Percentiles rank a stretch among this genome's conserved stretches.
Evolutionary conservation across 192 early-diverging fungal species (phyloP).

Genomic region (Dissophora ornata): DNA sequence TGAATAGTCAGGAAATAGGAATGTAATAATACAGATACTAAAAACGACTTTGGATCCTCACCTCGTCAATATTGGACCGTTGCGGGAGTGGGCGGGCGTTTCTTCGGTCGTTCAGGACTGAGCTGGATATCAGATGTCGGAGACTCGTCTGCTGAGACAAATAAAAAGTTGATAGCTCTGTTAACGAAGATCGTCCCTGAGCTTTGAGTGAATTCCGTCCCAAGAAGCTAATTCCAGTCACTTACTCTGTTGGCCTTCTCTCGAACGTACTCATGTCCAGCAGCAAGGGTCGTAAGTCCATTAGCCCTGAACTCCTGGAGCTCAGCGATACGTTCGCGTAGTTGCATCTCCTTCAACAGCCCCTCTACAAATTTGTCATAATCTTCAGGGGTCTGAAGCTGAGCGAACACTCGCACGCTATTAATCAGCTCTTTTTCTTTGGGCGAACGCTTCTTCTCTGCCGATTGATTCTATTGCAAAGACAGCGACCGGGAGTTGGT

Average conservation of each 20-base stretch:
- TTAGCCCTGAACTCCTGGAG: conserved; percentile 91
- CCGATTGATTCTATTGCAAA: conserved; percentile 64
- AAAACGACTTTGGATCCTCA: conserved; percentile 1
- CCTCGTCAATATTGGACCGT: conserved; percentile 35
- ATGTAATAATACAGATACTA: neutral
- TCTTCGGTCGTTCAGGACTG: conserved; percentile 19
- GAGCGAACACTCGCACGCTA: conserved; percentile 87
- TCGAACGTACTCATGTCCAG: conserved; percentile 81
- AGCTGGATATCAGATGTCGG: conserved; percentile 31
- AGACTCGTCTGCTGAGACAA: conserved; percentile 30
- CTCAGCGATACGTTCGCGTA: conserved; percentile 83
- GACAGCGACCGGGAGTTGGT: too few species aligned
- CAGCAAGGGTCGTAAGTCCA: conserved; percentile 81
- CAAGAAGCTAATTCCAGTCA: too few species aligned
- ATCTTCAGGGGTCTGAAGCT: conserved; percentile 84
- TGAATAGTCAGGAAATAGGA: neutral
- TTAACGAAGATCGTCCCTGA: too few species aligned
- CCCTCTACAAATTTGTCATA: conserved; percentile 84
- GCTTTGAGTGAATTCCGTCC: too few species aligned
- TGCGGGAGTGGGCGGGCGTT: conserved; percentile 35
- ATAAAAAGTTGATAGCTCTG: neutral
- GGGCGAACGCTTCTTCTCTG: conserved; percentile 84
- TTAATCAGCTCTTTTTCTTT: conserved; percentile 90
- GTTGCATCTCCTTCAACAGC: conserved; percentile 76
- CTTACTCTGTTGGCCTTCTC: conserved; percentile 68